Evolutionary conservation across 345 rosid genomes (phyloP), one percentile per base, ranked within the genome.

Genomic region (Eutrema yunnanense): DNA sequence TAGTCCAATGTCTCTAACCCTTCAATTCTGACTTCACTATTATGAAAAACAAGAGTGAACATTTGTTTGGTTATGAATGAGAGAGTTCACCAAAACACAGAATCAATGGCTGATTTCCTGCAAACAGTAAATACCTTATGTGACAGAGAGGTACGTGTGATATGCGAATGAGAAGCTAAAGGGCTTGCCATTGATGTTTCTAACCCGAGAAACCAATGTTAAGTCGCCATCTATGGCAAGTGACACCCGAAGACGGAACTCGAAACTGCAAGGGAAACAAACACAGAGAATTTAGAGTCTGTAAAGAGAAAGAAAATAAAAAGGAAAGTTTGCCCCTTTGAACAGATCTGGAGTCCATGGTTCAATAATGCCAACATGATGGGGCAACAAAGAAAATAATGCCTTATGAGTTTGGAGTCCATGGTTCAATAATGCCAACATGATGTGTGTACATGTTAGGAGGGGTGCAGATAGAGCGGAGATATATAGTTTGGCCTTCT

Each of bases 1-100:
- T 88, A 94, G 69, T 94, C 99, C 48, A 91, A 86, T 34, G 99
- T 94, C 83, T 94, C 99, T 80, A 94, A 67, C 55, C 99, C 96
- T 78, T 94, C 97, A 19, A 94, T 81, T 56, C 99, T 84, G 77
- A 94, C 99, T 85, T 94, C 99, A 81, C 97, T 94, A 84, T 55
- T 22, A 19, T 19, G 34, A 11, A 13, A 3, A 19, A 42, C 6
- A 49, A 48, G 12, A 16, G 50, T 32, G 6, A 32, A n/a, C 52
- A 43, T 7, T 14, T 30, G 4, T 34, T 8, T n/a, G 5, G 11
- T 48, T 10, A n/a, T 53, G 33, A 32, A 36, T 12, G 6, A 36
- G 64, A 32, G 34, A 32, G 10, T 47, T 26, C 10, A 64, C 58
- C 14, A 57, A 66, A 57, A 56, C 37, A 73, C 26, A 34, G 30